Conservation (phyloP, 306 rosid species). For the Trifolium dubium region DNA sequence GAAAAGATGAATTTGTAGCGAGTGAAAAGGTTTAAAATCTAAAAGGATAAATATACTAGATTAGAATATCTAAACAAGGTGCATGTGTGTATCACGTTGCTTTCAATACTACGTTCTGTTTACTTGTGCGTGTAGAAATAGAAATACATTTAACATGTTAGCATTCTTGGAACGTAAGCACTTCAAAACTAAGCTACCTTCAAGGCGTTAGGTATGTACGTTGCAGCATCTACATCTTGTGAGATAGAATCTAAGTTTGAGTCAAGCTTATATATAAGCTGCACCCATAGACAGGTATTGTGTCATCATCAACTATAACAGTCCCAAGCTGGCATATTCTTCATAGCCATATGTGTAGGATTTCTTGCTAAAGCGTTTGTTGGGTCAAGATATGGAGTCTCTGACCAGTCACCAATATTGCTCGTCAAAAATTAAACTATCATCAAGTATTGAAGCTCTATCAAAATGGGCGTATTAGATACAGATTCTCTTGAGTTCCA, state of each 20-base stretch:
- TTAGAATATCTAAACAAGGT: neutral
- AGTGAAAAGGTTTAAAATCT: neutral
- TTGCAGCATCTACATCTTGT: constrained; percentile 59
- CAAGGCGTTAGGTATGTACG: constrained; percentile 68
- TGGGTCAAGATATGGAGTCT: constrained; percentile 33
- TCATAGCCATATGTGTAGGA: neutral
- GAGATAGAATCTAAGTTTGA: constrained; percentile 8
- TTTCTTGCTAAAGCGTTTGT: neutral
- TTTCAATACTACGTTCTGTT: constrained; percentile 34
- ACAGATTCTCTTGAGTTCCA: neutral
- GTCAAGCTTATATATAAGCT: constrained; percentile 22
- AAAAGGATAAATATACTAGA: neutral
- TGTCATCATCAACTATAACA: neutral
- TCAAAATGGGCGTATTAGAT: neutral
- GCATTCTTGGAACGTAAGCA: constrained; percentile 61
- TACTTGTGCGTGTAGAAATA: constrained; percentile 36
- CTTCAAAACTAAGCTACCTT: constrained; percentile 63
- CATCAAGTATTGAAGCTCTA: neutral
- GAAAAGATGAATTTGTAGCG: neutral
- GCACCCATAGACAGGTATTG: neutral
- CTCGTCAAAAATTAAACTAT: constrained; percentile 15
- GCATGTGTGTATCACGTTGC: constrained; percentile 34
- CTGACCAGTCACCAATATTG: constrained; percentile 26
- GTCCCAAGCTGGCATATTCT: constrained; percentile 16
- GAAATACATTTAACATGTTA: constrained; percentile 26